Percentiles rank a stretch among this genome's conserved stretches.
phyloP scores from a whole-genome alignment of 2,329 filamentous ascomycete species.

The Diaporthe sp. region DNA sequence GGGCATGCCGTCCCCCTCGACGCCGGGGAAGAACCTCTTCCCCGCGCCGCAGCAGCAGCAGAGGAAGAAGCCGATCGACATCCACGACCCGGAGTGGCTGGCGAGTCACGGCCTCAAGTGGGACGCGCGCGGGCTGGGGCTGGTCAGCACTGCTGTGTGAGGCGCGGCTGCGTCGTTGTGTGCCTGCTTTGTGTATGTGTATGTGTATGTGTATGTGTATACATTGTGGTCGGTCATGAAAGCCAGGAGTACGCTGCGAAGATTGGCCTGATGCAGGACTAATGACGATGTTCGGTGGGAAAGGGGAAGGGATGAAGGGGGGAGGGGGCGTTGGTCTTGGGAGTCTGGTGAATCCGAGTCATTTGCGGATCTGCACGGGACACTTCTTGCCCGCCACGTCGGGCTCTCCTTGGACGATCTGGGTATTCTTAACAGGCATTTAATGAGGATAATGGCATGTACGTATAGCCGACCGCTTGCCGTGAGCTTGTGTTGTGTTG shows the following conservation, averaged over 20 bases:
- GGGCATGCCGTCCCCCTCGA: conserved; percentile 17
- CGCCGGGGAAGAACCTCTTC: conserved; percentile 22
- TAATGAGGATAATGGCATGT: neutral
- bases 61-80: conserved; percentile 14
- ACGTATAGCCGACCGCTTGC: neutral
- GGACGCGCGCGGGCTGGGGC: conserved; percentile 22
- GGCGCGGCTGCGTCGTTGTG: neutral
- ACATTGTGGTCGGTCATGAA: neutral
- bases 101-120: conserved; percentile 30
- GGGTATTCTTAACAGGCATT: neutral
- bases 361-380: neutral
- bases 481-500: neutral
- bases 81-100: conserved; percentile 31
- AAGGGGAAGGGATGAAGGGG: neutral
- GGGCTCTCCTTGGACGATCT: neutral
- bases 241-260: neutral
- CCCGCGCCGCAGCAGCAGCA: conserved; percentile 2
- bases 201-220: neutral
- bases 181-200: neutral
- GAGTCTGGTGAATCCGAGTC: neutral
- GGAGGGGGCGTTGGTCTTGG: conserved; percentile 10
- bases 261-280: neutral
- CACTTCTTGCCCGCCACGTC: neutral
- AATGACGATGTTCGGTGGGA: conserved; percentile 13
- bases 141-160: conserved; percentile 23